Evolutionary conservation across 208 protist genomes (phyloP).

Genomic region (Polymyxa betae): DNA sequence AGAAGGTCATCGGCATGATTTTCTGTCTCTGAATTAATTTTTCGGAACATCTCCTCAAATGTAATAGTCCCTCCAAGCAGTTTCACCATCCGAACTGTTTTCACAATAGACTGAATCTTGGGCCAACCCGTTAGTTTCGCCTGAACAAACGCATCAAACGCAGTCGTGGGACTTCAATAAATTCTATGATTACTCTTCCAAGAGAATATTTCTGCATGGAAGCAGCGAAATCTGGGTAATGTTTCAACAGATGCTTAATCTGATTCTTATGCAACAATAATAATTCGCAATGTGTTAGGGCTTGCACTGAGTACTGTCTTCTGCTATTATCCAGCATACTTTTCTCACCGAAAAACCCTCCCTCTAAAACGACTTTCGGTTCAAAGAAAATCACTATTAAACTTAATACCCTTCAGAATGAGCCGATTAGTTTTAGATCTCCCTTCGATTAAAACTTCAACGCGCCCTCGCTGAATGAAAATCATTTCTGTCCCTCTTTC

Average conservation of each 20-base stretch:
- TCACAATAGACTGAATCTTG: conserved; percentile 18
- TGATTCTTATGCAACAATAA: not conserved
- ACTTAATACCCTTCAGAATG: conserved; percentile 20
- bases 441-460: conserved; percentile 1
- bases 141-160: too few relatives aligned
- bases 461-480: conserved; percentile 30
- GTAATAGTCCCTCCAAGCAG: conserved; percentile 16
- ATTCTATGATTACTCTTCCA: not conserved
- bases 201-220: conserved; percentile 38
- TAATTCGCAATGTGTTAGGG: conserved; percentile 28
- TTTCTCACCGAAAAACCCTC: conserved; percentile 34
- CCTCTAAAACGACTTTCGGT: too few relatives aligned
- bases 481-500: conserved; percentile 52
- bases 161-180: too few relatives aligned
- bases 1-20: not conserved
- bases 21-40: not conserved
- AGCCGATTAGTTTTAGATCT: conserved; percentile 3
- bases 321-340: conserved; percentile 23
- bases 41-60: conserved; percentile 3
- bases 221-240: conserved; percentile 30
- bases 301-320: conserved; percentile 9
- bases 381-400: not conserved
- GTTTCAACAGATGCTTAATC: not conserved
- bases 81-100: not conserved
- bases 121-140: not conserved